phyloP scores from a whole-genome alignment of 2,329 filamentous ascomycete species.

The Chalara sp. region DNA sequence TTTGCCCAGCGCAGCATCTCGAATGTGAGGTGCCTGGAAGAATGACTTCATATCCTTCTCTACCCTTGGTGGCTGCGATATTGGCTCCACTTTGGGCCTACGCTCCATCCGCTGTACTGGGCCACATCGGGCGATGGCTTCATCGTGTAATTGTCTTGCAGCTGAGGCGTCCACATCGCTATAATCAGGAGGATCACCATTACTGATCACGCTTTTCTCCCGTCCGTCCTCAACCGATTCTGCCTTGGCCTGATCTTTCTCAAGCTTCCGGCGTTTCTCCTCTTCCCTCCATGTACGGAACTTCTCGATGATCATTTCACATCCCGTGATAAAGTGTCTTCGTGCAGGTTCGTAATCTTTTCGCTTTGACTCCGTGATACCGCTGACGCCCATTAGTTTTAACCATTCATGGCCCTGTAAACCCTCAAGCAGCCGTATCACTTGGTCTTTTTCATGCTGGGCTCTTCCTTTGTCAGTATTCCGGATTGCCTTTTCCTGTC shows the following conservation, averaged over 20 bases:
- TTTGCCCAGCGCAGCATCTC: conserved; percentile 71
- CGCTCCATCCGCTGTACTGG: conserved; percentile 19
- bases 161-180: conserved; percentile 58
- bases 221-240: conserved; percentile 30
- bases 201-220: conserved; percentile 26
- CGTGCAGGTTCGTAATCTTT: conserved; percentile 83
- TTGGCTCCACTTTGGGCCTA: conserved; percentile 26
- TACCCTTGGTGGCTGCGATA: conserved; percentile 22
- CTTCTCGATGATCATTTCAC: conserved; percentile 75
- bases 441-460: conserved; percentile 60
- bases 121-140: conserved; percentile 28
- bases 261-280: conserved; percentile 74
- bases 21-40: conserved; percentile 63
- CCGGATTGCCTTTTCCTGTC: conserved; percentile 54
- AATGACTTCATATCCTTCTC: conserved; percentile 75
- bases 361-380: conserved; percentile 71
- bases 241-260: conserved; percentile 61
- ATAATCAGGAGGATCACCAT: conserved; percentile 31
- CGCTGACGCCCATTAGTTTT: conserved; percentile 82
- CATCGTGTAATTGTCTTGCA: conserved; percentile 62
- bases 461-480: conserved; percentile 59
- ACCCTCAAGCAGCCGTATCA: conserved; percentile 65
- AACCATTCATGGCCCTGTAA: conserved; percentile 91
- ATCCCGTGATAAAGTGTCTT: conserved; percentile 76
- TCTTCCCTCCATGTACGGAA: conserved; percentile 84